Base-by-base conservation (phyloP, 2,329 filamentous ascomycete genomes). In the Calonectria montana region DNA sequence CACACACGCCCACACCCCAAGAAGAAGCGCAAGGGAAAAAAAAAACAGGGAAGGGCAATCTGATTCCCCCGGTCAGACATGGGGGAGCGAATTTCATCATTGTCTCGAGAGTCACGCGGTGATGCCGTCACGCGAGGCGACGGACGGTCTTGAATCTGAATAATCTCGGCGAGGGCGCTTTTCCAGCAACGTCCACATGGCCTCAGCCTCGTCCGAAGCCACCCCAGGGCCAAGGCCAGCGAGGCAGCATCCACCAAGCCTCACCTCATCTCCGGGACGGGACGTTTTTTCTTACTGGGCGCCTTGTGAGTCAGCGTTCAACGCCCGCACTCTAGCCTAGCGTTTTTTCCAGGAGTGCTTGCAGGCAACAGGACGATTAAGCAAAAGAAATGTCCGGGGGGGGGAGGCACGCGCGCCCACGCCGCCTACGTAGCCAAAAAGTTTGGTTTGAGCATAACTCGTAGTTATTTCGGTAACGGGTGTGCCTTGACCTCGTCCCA, bases 141-240 rank as follows among this genome's bases (percentile, higher is more conserved):
- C 53, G 29, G 21, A 21, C 53, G 29, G 21, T n/a, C 53, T 59
- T 39, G 53, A 35, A 39, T 39, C 57, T 31, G 37, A 62, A 62
- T 45, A 62, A 62, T 62, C 21, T 62, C 57, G 57, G 57, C 25
- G 39, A 25, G 8, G 37, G 57, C 57, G 57, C 23, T 43, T 37
- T 39, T 27, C 7, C 57, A 31, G 27, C 23, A 23, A 16, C 16
- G 35, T 59, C 21, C 37, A 45, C 57, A 41, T 43, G 57, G 16
- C 57, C 57, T 62, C 57, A 62, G 57, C 57, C 57, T 62, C 39
- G 57, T 45, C 57, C 9, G 23, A 62, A 62, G 39, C 53, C 53
- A 59, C 53, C 43, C 41, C 53, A 39, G 31, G 53, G 21, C 23
- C 6, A 21, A 27, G n/a, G 39, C 3, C 12, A 21, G 31, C 31